A percentile compares a stretch with the other conserved stretches of the same genome.
Conservation (phyloP, 495 filamentous ascomycete species). For the Jackrogersella minutella region DNA sequence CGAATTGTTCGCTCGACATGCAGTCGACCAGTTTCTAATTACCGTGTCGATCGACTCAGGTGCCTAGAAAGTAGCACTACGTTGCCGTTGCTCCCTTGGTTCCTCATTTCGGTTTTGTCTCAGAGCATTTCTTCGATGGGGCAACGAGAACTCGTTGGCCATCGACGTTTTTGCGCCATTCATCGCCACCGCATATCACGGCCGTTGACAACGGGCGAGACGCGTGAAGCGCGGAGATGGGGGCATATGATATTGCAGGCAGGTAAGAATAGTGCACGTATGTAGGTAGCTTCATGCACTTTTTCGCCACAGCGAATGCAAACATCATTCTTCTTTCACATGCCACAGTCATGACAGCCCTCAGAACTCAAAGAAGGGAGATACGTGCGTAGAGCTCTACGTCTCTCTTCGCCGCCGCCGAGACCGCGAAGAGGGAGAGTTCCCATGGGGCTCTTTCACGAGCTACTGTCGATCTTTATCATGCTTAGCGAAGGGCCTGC, state of each 20-base stretch:
- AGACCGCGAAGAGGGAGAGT: neutral
- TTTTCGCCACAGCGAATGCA: constrained; percentile 18
- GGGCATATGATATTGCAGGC: neutral
- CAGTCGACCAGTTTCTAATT: constrained; percentile 9
- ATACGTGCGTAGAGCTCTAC: neutral
- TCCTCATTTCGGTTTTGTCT: neutral
- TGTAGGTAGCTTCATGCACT: neutral
- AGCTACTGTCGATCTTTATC: constrained; percentile 7
- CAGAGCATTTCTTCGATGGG: constrained; percentile 8
- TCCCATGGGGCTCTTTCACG: constrained; percentile 2
- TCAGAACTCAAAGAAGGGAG: neutral
- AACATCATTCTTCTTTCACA: constrained; percentile 16
- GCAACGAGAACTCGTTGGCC: constrained; percentile 1
- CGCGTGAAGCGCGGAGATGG: constrained; percentile 11
- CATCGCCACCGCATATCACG: constrained; percentile 25
- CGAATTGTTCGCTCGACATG: constrained; percentile 6
- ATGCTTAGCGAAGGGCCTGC: neutral
- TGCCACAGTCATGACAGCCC: neutral
- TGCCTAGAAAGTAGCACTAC: constrained; percentile 9
- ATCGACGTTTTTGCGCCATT: constrained; percentile 14
- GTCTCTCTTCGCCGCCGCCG: constrained; percentile 8
- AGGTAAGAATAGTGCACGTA: neutral
- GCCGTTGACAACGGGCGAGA: constrained; percentile 1
- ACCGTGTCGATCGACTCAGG: constrained; percentile 1
- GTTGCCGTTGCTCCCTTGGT: constrained; percentile 5